A percentile compares a stretch with the other conserved stretches of the same genome.
Evolutionary conservation across 2,329 filamentous ascomycete species (phyloP).

Genomic region (Gyromitra esculenta): DNA sequence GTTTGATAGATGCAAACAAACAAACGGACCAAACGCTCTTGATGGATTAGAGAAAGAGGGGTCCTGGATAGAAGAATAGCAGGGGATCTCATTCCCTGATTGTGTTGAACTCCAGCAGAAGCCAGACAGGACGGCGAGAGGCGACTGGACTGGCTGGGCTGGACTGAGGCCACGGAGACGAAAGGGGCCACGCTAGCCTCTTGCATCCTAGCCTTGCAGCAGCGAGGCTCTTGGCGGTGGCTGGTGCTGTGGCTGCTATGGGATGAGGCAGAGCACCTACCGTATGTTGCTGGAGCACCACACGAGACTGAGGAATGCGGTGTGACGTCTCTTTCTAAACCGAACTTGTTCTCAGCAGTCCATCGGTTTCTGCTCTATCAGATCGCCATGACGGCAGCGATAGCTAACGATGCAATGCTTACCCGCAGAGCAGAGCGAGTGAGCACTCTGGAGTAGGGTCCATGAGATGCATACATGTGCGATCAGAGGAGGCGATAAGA

Average conservation of each 20-base stretch:
- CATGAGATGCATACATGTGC: too few relatives aligned
- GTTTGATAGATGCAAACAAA: conserved; percentile 2
- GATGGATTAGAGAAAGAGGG: neutral
- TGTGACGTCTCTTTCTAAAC: neutral
- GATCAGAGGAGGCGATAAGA: too few relatives aligned
- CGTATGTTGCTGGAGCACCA: neutral
- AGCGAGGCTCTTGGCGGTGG: neutral
- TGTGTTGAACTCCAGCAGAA: neutral
- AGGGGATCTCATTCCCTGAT: conserved; percentile 1
- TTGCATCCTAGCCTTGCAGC: neutral
- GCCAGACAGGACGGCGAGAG: conserved; percentile 18
- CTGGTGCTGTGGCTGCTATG: neutral
- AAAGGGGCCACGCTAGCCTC: conserved; percentile 38
- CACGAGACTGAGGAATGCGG: neutral
- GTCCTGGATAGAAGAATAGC: neutral
- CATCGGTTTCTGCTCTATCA: neutral
- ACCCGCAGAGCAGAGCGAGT: too few relatives aligned
- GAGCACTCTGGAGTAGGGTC: too few relatives aligned
- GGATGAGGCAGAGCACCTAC: neutral
- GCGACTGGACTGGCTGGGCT: neutral
- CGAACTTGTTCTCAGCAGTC: neutral
- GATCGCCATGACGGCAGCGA: neutral
- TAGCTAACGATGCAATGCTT: neutral
- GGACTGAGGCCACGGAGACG: conserved; percentile 45
- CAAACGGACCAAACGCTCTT: neutral